Evolutionary conservation across 2,329 filamentous ascomycete species (phyloP).

Genomic region (Pezizomycotina sp.): DNA sequence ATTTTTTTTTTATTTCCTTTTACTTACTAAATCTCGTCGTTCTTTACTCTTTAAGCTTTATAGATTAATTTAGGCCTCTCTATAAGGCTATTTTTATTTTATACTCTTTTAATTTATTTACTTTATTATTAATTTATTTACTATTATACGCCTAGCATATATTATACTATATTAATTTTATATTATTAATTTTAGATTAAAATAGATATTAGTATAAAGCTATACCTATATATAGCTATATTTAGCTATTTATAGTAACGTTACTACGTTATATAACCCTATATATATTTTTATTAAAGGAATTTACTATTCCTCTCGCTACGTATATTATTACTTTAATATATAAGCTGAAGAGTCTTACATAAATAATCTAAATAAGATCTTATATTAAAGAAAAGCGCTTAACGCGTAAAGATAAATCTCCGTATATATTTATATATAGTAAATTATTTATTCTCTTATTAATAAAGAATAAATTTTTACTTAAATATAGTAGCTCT

Average conservation of each 20-base stretch:
- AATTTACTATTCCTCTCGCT: no score
- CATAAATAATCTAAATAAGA: no score
- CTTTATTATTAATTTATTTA: conserved; percentile 1
- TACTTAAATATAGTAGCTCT: no score
- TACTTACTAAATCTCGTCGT: not conserved
- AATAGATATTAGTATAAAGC: not conserved
- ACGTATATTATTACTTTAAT: no score
- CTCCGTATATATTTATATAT: no score
- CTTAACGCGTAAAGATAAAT: no score
- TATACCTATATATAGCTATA: conserved; percentile 1
- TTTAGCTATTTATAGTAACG: not conserved
- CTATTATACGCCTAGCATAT: not conserved
- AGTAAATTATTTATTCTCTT: no score
- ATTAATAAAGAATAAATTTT: no score
- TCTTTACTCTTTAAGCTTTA: not conserved
- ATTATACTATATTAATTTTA: not conserved
- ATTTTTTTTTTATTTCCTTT: not conserved
- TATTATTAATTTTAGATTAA: conserved; percentile 1
- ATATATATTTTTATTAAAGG: not conserved
- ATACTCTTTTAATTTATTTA: not conserved
- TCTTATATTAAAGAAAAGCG: no score
- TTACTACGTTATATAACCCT: not conserved
- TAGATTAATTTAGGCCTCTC: not conserved
- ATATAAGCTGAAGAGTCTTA: no score
- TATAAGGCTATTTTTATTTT: not conserved